A percentile compares a stretch with the other conserved stretches of the same genome.
Conservation (phyloP, 306 rosid genomes). For the Cercis canadensis region DNA sequence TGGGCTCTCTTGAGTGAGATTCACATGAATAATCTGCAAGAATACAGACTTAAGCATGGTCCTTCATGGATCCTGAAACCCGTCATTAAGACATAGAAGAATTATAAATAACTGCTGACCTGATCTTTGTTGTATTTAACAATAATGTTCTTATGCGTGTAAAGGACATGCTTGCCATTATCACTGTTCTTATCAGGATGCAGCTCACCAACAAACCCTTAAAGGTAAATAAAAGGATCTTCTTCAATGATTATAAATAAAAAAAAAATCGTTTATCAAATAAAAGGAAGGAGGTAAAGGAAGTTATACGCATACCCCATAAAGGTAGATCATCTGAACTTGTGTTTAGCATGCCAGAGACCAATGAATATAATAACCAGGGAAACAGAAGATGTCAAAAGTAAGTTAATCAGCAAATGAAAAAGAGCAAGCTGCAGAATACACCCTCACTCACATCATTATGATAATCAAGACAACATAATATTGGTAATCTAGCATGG, state of each 20-base stretch:
- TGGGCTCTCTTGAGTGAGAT: conserved; percentile 82
- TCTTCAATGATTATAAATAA: conserved; percentile 32
- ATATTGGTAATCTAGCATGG: conserved; percentile 13
- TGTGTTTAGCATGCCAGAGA: conserved; percentile 46
- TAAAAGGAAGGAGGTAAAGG: conserved; percentile 32
- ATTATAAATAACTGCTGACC: conserved; percentile 58
- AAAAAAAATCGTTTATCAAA: conserved; percentile 26
- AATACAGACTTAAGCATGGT: conserved; percentile 28
- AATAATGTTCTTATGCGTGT: conserved; percentile 76
- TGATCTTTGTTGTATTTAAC: conserved; percentile 91
- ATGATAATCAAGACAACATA: conserved; percentile 11
- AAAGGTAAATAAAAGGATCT: conserved; percentile 31
- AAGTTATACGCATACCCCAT: conserved; percentile 75
- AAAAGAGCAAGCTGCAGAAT: conserved; percentile 11
- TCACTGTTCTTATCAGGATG: conserved; percentile 84
- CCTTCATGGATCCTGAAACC: conserved; percentile 37
- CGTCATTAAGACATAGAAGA: conserved; percentile 7
- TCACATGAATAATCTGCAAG: conserved; percentile 91
- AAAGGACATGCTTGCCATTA: conserved; percentile 83
- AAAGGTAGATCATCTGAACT: conserved; percentile 95
- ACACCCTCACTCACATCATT: conserved; percentile 23
- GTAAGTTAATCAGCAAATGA: conserved; percentile 47
- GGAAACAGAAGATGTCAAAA: conserved; percentile 33
- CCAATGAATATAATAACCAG: conserved; percentile 45
- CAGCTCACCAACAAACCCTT: conserved; percentile 92